These are phyloP conservation scores for Porodaedalea pini DNA, from an alignment of 1,284 basidiomycete genomes.

Conservation along the genomic window DNA sequence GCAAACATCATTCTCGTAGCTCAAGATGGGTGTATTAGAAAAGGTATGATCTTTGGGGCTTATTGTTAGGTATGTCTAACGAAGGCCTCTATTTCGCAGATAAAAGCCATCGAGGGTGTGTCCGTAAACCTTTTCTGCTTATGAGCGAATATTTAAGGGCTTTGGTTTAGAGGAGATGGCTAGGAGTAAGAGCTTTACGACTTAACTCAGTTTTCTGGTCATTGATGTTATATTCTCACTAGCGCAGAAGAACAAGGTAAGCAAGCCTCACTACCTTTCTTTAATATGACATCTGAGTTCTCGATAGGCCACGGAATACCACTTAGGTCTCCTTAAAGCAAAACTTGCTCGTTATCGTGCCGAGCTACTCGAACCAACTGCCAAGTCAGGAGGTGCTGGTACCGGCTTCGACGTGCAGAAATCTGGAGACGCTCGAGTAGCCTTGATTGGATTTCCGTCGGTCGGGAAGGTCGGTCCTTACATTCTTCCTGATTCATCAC, in stretches of 20 bases:
- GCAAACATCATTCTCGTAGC: conserved; percentile 11
- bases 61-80: background rate
- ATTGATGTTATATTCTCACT: conserved; percentile 23
- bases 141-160: conserved; percentile 18
- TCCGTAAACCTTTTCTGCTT: conserved; percentile 4
- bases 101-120: conserved; percentile 91
- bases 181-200: conserved; percentile 58
- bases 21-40: conserved; percentile 83
- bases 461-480: conserved; percentile 72
- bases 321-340: conserved; percentile 84
- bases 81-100: conserved; percentile 43
- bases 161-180: conserved; percentile 82
- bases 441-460: conserved; percentile 91
- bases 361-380: conserved; percentile 81
- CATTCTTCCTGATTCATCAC: conserved; percentile 16
- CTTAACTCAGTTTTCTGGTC: conserved; percentile 12
- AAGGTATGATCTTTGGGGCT: conserved; percentile 49
- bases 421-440: conserved; percentile 90
- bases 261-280: background rate
- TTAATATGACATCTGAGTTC: background rate
- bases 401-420: conserved; percentile 94
- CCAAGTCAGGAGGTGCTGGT: conserved; percentile 79
- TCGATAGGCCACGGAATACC: conserved; percentile 85
- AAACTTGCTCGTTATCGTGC: conserved; percentile 90
- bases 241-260: conserved; percentile 91